Evolutionary conservation across 2,329 filamentous ascomycete genomes (phyloP).

Genomic region (Blastomyces parvus): DNA sequence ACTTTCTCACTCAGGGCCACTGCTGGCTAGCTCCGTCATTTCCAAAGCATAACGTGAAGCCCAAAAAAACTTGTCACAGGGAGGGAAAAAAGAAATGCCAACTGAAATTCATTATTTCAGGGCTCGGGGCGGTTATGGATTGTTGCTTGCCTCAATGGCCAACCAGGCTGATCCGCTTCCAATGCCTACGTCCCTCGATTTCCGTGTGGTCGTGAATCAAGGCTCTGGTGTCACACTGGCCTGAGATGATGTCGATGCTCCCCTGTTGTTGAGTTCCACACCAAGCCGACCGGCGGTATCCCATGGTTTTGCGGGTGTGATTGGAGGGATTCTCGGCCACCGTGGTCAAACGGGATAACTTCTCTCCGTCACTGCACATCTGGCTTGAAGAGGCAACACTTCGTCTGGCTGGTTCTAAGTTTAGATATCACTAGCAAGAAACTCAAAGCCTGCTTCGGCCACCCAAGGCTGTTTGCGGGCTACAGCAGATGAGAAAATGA

Average conservation of each 20-base stretch:
- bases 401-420: background rate
- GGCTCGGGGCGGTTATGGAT: background rate
- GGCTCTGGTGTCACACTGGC: background rate
- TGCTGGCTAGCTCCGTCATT: background rate
- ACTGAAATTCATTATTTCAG: background rate
- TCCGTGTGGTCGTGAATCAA: background rate
- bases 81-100: background rate
- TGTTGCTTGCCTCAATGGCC: background rate
- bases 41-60: conserved; percentile 1
- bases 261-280: background rate
- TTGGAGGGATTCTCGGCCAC: background rate
- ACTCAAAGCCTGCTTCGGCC: background rate
- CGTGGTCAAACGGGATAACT: background rate
- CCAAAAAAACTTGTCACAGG: background rate
- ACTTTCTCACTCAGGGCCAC: background rate
- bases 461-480: background rate
- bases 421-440: background rate
- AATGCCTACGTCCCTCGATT: background rate
- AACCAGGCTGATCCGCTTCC: background rate
- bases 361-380: background rate
- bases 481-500: background rate
- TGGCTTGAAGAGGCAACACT: background rate
- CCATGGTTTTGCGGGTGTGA: background rate
- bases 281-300: background rate
- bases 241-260: background rate